A percentile compares a stretch with the other conserved stretches of the same genome.
Conservation (phyloP, 2,329 filamentous ascomycete genomes). For the Cladophialophora yegresii region DNA sequence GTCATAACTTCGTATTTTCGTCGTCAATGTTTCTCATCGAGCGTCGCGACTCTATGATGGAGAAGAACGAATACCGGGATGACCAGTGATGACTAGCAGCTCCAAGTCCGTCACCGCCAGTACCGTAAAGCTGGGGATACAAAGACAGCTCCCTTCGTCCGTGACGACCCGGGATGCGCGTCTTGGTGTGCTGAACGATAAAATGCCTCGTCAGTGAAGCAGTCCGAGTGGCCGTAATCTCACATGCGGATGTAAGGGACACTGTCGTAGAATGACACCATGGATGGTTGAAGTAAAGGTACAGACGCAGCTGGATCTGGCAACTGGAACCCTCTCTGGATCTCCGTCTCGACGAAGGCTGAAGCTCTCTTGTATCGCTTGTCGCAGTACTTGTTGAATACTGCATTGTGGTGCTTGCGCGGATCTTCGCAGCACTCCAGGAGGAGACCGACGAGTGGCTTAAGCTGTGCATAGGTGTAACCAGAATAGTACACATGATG, state of each 20-base stretch:
- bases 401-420: slow-evolving; percentile 76
- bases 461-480: slow-evolving; percentile 84
- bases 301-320: slow-evolving; percentile 40
- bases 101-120: neutral
- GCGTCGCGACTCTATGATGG: slow-evolving; percentile 18
- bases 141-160: too few relatives aligned
- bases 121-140: neutral
- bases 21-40: slow-evolving; percentile 27
- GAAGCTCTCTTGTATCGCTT: slow-evolving; percentile 85
- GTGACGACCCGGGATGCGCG: neutral
- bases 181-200: neutral
- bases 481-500: slow-evolving; percentile 90
- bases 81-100: neutral
- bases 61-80: slow-evolving; percentile 17
- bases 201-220: neutral
- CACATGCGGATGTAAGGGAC: slow-evolving; percentile 31
- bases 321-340: slow-evolving; percentile 62
- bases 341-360: slow-evolving; percentile 72
- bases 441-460: slow-evolving; percentile 73
- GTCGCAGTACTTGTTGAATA: slow-evolving; percentile 90
- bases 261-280: slow-evolving; percentile 33
- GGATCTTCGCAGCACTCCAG: slow-evolving; percentile 85
- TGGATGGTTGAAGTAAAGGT: slow-evolving; percentile 20
- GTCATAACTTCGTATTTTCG: slow-evolving; percentile 32
- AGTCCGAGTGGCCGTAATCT: slow-evolving; percentile 9